A percentile compares a stretch with the other conserved stretches of the same genome.
Evolutionary conservation across 495 filamentous ascomycete species (phyloP).

Genomic region (Neurospora sp.): DNA sequence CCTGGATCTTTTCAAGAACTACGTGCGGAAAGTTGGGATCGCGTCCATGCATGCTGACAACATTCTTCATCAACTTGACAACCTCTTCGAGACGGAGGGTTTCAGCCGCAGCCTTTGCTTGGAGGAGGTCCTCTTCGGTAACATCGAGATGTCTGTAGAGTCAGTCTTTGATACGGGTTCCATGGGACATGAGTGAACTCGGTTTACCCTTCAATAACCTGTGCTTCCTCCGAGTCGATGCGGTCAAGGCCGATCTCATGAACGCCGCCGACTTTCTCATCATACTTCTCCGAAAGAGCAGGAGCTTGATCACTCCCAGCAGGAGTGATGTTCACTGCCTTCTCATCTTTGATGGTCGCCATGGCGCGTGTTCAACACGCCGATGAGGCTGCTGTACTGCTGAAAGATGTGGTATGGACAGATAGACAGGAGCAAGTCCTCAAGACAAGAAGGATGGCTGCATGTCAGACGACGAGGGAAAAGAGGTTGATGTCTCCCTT

Average conservation of each 20-base stretch:
- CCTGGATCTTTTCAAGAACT: slow-evolving; percentile 17
- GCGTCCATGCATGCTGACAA: slow-evolving; percentile 18
- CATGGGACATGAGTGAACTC: not conserved
- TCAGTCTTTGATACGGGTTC: not conserved
- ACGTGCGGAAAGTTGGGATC: slow-evolving; percentile 21
- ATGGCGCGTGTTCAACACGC: not conserved
- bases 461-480: not conserved
- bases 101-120: slow-evolving; percentile 17
- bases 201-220: not conserved
- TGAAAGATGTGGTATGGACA: not conserved
- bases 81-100: slow-evolving; percentile 17
- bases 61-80: slow-evolving; percentile 16
- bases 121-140: slow-evolving; percentile 20
- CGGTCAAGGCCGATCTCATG: not conserved
- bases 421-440: not conserved
- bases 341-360: not conserved
- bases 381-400: not conserved
- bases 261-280: not conserved
- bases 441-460: not conserved
- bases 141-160: slow-evolving; percentile 12
- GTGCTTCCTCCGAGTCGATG: not conserved
- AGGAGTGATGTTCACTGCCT: not conserved
- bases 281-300: not conserved
- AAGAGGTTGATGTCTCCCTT: not conserved
- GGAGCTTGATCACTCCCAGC: not conserved